Conservation (phyloP, 2,329 filamentous ascomycete genomes). For the Fusarium compactum region DNA sequence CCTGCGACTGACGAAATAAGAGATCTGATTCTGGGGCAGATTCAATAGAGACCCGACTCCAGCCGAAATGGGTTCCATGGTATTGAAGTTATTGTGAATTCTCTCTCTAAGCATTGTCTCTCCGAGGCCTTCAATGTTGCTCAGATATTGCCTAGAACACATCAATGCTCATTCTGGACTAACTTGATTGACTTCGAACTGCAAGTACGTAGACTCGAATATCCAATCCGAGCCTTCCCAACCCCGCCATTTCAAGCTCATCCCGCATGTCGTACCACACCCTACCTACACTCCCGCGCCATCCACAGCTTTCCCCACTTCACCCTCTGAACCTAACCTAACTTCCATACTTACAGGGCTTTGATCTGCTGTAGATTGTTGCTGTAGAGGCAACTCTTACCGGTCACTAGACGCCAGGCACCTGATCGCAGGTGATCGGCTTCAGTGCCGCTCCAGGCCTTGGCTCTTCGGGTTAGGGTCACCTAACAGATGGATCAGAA, state of each 20-base stretch:
- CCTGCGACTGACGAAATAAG: conserved; percentile 1
- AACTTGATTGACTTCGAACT: not conserved
- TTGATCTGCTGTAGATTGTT: not conserved
- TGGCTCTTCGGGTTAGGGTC: not conserved
- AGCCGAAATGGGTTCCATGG: conserved; percentile 34
- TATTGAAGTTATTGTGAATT: not conserved
- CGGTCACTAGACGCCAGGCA: conserved; percentile 7
- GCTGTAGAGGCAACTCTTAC: conserved; percentile 16
- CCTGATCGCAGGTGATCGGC: conserved; percentile 37
- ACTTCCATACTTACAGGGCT: not conserved
- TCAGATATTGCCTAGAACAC: conserved; percentile 3
- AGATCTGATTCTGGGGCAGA: conserved; percentile 18
- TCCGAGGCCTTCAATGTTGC: conserved; percentile 5
- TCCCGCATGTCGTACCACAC: conserved; percentile 37
- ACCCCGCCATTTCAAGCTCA: conserved; percentile 40
- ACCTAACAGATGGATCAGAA: not conserved
- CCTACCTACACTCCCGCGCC: conserved; percentile 9
- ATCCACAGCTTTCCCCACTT: conserved; percentile 18
- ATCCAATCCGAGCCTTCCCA: conserved; percentile 30
- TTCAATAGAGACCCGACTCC: conserved; percentile 24
- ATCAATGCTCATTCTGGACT: conserved; percentile 15
- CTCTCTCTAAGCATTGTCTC: not conserved
- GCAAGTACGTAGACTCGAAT: not conserved
- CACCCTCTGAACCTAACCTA: conserved; percentile 8
- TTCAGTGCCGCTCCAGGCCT: conserved; percentile 19